Conservation (phyloP, 2,329 filamentous ascomycete species). For the Xylaria sp. region DNA sequence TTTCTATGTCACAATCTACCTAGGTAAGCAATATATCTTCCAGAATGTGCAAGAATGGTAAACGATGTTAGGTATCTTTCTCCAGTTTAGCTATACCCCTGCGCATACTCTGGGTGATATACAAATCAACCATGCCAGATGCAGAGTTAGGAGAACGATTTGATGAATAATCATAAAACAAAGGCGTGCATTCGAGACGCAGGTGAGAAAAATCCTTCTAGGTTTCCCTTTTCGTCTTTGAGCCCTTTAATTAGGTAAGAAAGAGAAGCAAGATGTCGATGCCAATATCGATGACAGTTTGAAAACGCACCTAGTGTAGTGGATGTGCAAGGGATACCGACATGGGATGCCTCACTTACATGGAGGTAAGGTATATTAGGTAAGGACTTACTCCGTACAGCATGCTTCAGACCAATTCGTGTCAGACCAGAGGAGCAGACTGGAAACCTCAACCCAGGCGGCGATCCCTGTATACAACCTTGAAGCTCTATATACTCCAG, state of each 20-base stretch:
- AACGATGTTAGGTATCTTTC: too few species aligned
- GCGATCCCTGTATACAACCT: conserved; percentile 16
- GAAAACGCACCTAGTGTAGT: neutral
- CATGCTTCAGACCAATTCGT: conserved; percentile 20
- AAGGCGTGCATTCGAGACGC: conserved; percentile 11
- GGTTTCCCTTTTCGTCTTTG: neutral
- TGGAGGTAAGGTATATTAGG: too few species aligned
- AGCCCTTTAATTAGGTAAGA: conserved; percentile 21
- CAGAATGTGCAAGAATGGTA: too few species aligned
- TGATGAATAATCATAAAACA: conserved; percentile 17
- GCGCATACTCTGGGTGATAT: too few species aligned
- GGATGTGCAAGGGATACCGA: neutral
- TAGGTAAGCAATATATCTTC: too few species aligned
- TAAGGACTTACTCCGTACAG: conserved; percentile 4
- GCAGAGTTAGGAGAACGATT: too few species aligned
- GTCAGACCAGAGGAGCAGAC: conserved; percentile 12
- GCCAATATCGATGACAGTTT: conserved; percentile 29
- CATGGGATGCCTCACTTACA: too few species aligned
- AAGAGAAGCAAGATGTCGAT: conserved; percentile 22
- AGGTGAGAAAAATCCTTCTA: neutral
- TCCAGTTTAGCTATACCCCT: too few species aligned
- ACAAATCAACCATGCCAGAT: too few species aligned
- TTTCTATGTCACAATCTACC: neutral
- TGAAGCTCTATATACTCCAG: neutral
- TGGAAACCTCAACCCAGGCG: conserved; percentile 15